Percentiles rank a stretch among this genome's conserved stretches.
These are phyloP conservation scores for Boechera retrofracta DNA, from an alignment of 345 rosid species.

Conservation along the genomic window DNA sequence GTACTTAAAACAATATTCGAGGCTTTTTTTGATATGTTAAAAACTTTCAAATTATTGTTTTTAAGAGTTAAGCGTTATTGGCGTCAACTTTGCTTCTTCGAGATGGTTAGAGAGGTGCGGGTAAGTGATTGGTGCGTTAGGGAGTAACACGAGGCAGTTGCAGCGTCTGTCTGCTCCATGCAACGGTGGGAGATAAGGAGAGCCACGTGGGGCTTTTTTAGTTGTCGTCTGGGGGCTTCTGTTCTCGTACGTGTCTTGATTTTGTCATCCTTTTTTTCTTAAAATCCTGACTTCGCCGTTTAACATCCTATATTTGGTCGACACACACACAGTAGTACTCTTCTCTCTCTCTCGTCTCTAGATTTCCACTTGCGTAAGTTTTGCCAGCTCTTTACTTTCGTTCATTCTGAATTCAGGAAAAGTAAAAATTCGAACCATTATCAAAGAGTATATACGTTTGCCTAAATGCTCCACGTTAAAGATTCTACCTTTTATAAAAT, in stretches of 20 bases:
- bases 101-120: slow-evolving; percentile 18
- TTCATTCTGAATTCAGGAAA: slow-evolving; percentile 11
- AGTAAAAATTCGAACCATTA: not conserved
- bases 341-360: not conserved
- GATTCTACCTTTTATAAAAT: not conserved
- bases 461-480: slow-evolving; percentile 5
- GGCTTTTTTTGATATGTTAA: not conserved
- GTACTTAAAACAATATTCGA: not conserved
- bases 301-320: slow-evolving; percentile 31
- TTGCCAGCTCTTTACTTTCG: not conserved
- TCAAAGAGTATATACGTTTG: not conserved
- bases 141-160: slow-evolving; percentile 46
- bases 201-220: slow-evolving; percentile 35
- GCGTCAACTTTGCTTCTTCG: slow-evolving; percentile 30
- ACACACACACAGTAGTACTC: slow-evolving; percentile 17
- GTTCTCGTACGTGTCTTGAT: slow-evolving; percentile 42
- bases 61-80: slow-evolving; percentile 29
- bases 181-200: slow-evolving; percentile 46
- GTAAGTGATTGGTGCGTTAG: slow-evolving; percentile 21
- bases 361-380: slow-evolving; percentile 5
- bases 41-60: not conserved
- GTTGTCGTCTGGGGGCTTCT: slow-evolving; percentile 40
- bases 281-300: slow-evolving; percentile 43
- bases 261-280: not conserved
- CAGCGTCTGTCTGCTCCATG: slow-evolving; percentile 55